These are phyloP conservation scores for Elsinoe australis DNA, from an alignment of 2,329 filamentous ascomycete species.

Conservation along the genomic window DNA sequence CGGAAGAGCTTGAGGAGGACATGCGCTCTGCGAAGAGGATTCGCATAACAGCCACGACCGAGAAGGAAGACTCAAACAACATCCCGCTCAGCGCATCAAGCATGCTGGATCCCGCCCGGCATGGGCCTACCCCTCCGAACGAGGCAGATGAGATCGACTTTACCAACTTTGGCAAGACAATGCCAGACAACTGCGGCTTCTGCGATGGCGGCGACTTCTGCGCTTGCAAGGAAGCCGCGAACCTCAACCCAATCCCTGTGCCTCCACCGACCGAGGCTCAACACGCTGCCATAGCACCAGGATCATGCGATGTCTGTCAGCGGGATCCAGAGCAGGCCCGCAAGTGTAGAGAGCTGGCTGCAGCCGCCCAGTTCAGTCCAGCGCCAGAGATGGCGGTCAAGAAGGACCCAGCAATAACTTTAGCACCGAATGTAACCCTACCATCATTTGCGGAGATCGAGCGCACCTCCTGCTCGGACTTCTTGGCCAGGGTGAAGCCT, in stretches of 20 bases:
- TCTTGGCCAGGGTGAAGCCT: constrained; percentile 17
- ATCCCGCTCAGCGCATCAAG: constrained; percentile 4
- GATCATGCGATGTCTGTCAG: constrained; percentile 21
- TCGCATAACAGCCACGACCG: constrained; percentile 5
- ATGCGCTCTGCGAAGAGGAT: constrained; percentile 2
- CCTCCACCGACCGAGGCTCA: constrained; percentile 5
- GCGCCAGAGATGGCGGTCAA: constrained; percentile 7
- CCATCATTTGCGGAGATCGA: constrained; percentile 13
- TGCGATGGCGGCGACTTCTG: constrained; percentile 19
- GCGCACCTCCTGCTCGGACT: constrained; percentile 20
- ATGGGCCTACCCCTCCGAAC: constrained; percentile 17
- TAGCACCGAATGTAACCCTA: not conserved
- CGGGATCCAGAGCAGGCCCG: constrained; percentile 20
- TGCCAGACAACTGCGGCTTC: constrained; percentile 20
- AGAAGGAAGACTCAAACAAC: not conserved
- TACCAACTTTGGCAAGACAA: constrained; percentile 18
- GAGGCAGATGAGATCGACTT: constrained; percentile 20
- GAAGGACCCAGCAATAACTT: not conserved
- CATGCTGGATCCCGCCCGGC: not conserved
- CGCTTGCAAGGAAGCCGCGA: constrained; percentile 16
- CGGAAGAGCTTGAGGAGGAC: constrained; percentile 10
- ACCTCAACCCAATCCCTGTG: constrained; percentile 13
- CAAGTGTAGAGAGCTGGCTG: constrained; percentile 20
- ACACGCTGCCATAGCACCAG: constrained; percentile 17
- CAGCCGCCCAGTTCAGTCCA: constrained; percentile 15